Evolutionary conservation across 2,329 filamentous ascomycete genomes (phyloP).

Genomic region (Colletotrichum sansevieriae): DNA sequence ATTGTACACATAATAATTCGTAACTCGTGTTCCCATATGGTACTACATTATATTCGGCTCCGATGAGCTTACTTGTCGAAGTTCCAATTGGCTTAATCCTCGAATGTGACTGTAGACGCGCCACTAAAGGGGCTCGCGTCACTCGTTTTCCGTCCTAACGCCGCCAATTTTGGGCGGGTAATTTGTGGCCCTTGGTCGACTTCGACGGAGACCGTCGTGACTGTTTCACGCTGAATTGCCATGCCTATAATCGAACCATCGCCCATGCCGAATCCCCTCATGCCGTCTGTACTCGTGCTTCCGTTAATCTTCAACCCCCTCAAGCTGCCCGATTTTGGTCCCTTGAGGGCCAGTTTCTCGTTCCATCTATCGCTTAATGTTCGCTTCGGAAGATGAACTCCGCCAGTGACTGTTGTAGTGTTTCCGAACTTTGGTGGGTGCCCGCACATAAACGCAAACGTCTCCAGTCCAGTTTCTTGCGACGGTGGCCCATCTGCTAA

Average conservation of each 20-base stretch:
- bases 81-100: not conserved
- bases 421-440: conserved; percentile 56
- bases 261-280: conserved; percentile 49
- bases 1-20: conserved; percentile 9
- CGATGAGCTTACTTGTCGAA: not conserved
- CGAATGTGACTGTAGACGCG: not conserved
- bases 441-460: conserved; percentile 64
- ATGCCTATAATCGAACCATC: conserved; percentile 46
- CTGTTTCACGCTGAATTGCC: conserved; percentile 59
- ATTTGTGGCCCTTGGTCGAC: conserved; percentile 17
- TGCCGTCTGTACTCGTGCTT: conserved; percentile 50
- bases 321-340: conserved; percentile 1
- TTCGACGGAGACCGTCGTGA: conserved; percentile 59
- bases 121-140: conserved; percentile 12
- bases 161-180: conserved; percentile 8
- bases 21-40: not conserved
- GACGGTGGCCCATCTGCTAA: conserved; percentile 56
- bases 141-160: conserved; percentile 22
- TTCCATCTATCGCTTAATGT: conserved; percentile 35
- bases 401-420: conserved; percentile 52
- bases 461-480: conserved; percentile 63
- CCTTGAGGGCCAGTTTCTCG: conserved; percentile 35
- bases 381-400: conserved; percentile 35
- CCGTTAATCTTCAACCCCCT: conserved; percentile 6
- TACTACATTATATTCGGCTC: not conserved